Evolutionary conservation across 225 moss, liverwort and hornwort species (phyloP).

Genomic region (Marchantia paleacea): DNA sequence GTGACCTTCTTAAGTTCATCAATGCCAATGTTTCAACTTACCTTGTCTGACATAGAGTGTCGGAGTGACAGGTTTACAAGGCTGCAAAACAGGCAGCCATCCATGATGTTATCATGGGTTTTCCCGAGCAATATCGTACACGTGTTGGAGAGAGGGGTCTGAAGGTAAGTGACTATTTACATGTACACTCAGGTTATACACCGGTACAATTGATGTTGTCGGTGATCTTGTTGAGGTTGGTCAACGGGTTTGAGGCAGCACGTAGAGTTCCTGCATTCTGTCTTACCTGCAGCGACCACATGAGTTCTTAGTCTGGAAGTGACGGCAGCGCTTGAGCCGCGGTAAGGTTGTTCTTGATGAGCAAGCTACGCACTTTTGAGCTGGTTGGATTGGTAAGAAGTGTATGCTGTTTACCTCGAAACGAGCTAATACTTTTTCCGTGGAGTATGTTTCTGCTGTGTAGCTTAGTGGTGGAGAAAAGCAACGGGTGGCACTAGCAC

Average conservation of each 20-base stretch:
- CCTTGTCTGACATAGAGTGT: not conserved
- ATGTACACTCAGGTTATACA: not conserved
- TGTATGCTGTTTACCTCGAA: not conserved
- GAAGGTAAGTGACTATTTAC: constrained; percentile 48
- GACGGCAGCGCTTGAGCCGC: too few relatives aligned
- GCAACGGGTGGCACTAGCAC: constrained; percentile 95
- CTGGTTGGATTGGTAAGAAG: not conserved
- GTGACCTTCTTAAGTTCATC: not conserved
- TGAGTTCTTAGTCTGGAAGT: too few relatives aligned
- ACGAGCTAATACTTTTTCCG: not conserved
- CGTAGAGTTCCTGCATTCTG: not conserved
- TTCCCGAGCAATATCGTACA: constrained; percentile 86
- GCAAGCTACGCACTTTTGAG: not conserved
- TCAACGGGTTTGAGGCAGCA: not conserved
- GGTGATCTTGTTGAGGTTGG: not conserved
- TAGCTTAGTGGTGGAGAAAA: constrained; percentile 99
- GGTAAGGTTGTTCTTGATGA: not conserved
- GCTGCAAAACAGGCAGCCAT: constrained; percentile 94
- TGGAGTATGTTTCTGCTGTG: constrained; percentile 3
- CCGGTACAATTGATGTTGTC: not conserved
- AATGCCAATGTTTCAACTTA: not conserved
- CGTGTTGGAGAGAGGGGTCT: constrained; percentile 92
- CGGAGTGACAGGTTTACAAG: constrained; percentile 61
- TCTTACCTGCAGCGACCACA: not conserved
- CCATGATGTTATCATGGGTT: constrained; percentile 82